Base-by-base conservation (phyloP, 495 filamentous ascomycete species). In the Glonium stellatum region DNA sequence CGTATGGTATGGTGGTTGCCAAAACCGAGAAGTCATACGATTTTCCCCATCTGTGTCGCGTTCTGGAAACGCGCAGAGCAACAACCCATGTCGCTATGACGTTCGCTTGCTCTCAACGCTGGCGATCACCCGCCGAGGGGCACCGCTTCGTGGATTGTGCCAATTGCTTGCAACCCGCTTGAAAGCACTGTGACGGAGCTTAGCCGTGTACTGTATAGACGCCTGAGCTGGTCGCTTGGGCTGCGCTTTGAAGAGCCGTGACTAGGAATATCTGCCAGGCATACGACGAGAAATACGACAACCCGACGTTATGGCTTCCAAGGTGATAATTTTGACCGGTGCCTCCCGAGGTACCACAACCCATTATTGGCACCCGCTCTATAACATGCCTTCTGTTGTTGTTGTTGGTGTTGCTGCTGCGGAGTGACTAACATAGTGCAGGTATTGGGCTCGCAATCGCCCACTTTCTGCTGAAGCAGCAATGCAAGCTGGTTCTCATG, bases 381-480 rank as follows among this genome's bases (percentile, higher is more conserved):
- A 23, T 1, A 12, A 50, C 3, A 50, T 18, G 22, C 19, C 15
- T 46, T 15, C 47, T 23, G 23, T 18, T 21, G 10, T 44, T 44
- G 18, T 11, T 39, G 15, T 8, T 39, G 36, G 36, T 8, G 36
- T 39, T 8, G 36, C 8, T 8, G 36, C 8, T 8, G 8, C 8
- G 36, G 36, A 39, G 39, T 44, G 39, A 44, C 39, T 44, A 44
- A 44, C 13, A 13, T 8, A 51, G 10, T 1, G 15, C 34, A 73
- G 92, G 93, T 37, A 87, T 97, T 61, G 93, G 93, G 50, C 81
- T 87, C 22, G 89, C 89, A 10, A 82, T 92, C 25, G 80, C 87
- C 31, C 77, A 87, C 62, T 80, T 83, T 66, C 82, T 98, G 36
- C 81, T 97, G 54, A 62, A 76, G n/a, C 70, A 75, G 56, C 75